Conservation (phyloP, 2,329 filamentous ascomycete species). For the Pyricularia sp. region DNA sequence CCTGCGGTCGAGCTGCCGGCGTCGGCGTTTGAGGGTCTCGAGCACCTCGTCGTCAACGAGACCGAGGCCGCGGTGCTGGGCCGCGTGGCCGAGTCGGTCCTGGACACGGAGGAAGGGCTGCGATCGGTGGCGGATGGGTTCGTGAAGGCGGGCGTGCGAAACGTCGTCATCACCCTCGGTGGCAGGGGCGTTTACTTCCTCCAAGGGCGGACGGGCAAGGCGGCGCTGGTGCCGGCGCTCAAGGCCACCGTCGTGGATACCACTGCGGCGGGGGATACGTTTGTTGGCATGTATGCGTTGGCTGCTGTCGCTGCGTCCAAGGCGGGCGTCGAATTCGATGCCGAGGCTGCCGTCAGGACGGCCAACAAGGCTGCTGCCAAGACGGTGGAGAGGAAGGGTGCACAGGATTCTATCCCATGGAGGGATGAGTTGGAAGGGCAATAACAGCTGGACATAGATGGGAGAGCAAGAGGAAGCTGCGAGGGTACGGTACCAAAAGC, state of each 20-base stretch:
- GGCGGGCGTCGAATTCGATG: conserved; percentile 27
- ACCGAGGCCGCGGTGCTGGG: conserved; percentile 54
- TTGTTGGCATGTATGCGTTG: conserved; percentile 78
- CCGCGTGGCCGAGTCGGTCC: conserved; percentile 19
- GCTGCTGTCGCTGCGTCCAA: conserved; percentile 40
- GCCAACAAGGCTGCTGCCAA: conserved; percentile 50
- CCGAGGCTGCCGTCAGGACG: conserved; percentile 45
- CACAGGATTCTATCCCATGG: conserved; percentile 56
- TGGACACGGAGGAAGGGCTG: conserved; percentile 20
- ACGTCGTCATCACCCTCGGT: conserved; percentile 76
- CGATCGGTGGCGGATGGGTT: conserved; percentile 35
- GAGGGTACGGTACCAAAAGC: background rate
- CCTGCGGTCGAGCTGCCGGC: conserved; percentile 50
- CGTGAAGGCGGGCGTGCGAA: conserved; percentile 51
- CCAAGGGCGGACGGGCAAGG: conserved; percentile 23
- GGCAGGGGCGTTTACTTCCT: conserved; percentile 62
- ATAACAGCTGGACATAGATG: background rate
- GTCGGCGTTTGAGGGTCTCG: conserved; percentile 42
- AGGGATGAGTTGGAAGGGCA: conserved; percentile 28
- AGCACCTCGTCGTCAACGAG: conserved; percentile 62
- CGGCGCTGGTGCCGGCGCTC: conserved; percentile 44
- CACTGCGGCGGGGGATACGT: conserved; percentile 88
- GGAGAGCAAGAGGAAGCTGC: background rate
- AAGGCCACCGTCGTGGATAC: conserved; percentile 77
- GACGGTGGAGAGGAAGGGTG: conserved; percentile 53